Evolutionary conservation across 306 rosid species (phyloP), one percentile per base, ranked within the genome.

Genomic region (Corylus avellana): DNA sequence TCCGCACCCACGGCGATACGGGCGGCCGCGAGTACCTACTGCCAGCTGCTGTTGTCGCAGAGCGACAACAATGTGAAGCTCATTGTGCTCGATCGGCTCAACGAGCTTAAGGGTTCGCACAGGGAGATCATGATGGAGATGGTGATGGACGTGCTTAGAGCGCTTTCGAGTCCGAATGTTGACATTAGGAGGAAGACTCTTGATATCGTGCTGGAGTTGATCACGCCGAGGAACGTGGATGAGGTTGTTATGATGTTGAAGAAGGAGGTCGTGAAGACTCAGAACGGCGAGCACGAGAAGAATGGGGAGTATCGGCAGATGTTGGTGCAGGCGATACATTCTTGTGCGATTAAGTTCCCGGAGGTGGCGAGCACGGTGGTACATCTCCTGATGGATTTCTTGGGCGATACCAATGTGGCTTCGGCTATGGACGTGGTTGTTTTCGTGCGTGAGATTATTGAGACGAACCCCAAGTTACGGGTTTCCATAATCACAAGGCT

Each of bases 361-460:
- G 97, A 90, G 89, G 99, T 93, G 8, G 98, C 99, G 0, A 93
- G 98, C 87, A 89, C 97, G 2, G 99, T 96, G 79, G 99, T 96
- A 73, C 98, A 96, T 85, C 87, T 94, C 75, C 76, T 96, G 87
- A 96, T 96, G 99, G 99, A 96, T 83, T 96, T 96, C 91, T 85
- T 96, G 90, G 97, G 99, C 0, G 99, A 96, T 75, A 54, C 89
- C 66, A 96, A 93, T 84, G 92, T 89, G 42, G 97, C 97, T 53
- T 96, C 99, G 0, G 98, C 99, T n/a, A 78, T 91, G 81, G 99
- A 93, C 76, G 99, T 96, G 49, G 93, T 91, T 77, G 92, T 96
- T 70, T 93, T 96, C 2, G 98, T 96, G 37, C 93, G 99, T 17
- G 99, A 96, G 90, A 93, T 93, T 51, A 96, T 93, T 54, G 94